Evolutionary conservation across 139 green algal species (phyloP).

Genomic region (Chlamydomonas urium): DNA sequence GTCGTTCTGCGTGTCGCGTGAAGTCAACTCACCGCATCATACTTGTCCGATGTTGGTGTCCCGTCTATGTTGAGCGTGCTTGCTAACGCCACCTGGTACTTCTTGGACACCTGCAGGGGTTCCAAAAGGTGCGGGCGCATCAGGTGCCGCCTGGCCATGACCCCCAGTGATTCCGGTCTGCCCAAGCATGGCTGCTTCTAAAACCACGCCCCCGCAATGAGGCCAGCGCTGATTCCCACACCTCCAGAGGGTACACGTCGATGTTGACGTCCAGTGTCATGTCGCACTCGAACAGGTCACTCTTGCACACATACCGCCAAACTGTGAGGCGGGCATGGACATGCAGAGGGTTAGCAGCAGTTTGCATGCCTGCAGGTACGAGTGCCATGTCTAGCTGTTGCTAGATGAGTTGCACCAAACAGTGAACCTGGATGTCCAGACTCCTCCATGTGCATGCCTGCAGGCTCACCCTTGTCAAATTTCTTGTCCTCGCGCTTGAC

Average conservation of each 20-base stretch:
- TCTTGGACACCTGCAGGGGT: conserved; percentile 56
- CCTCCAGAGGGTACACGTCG: conserved; percentile 86
- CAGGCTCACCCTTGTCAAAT: conserved; percentile 88
- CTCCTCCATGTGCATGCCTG: background rate
- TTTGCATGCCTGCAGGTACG: background rate
- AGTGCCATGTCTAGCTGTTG: background rate
- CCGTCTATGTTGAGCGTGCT: conserved; percentile 78
- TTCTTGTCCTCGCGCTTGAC: conserved; percentile 88
- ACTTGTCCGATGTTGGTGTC: conserved; percentile 46
- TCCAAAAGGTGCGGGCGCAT: too few species aligned
- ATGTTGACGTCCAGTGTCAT: conserved; percentile 89
- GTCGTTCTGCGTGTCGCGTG: too few species aligned
- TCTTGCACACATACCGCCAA: conserved; percentile 70
- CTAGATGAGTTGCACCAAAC: too few species aligned
- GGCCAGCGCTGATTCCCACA: too few species aligned
- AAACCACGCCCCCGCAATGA: too few species aligned
- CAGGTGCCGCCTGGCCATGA: too few species aligned
- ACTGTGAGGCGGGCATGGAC: conserved; percentile 49
- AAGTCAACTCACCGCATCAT: conserved; percentile 68
- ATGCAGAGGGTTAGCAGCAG: background rate
- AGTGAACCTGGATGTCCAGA: too few species aligned
- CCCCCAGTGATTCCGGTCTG: too few species aligned
- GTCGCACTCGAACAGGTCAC: conserved; percentile 91
- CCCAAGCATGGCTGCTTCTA: too few species aligned
- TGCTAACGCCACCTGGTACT: conserved; percentile 82